Conservation (phyloP, 495 filamentous ascomycete genomes). For the Lasiosphaeria ovina region DNA sequence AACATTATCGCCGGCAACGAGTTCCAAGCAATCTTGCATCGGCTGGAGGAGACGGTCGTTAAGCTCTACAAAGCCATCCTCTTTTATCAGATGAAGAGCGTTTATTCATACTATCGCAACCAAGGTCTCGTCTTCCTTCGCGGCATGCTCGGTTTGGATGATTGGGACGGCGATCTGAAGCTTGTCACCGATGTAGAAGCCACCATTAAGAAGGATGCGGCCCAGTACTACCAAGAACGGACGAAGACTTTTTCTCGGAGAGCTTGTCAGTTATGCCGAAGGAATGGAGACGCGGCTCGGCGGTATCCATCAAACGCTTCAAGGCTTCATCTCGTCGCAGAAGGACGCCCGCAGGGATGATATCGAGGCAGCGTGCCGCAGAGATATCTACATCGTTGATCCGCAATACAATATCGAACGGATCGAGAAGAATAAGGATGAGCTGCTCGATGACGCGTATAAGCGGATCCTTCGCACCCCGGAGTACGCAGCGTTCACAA, state of each 20-base stretch:
- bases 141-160: slow-evolving; percentile 16
- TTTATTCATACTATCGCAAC: slow-evolving; percentile 33
- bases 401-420: slow-evolving; percentile 36
- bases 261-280: slow-evolving; percentile 11
- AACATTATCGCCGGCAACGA: slow-evolving; percentile 5
- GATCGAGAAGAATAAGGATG: slow-evolving; percentile 43
- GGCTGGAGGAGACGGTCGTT: slow-evolving; percentile 20
- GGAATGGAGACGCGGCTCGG: slow-evolving; percentile 1
- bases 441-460: slow-evolving; percentile 41
- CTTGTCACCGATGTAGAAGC: slow-evolving; percentile 23
- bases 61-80: slow-evolving; percentile 32
- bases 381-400: slow-evolving; percentile 29
- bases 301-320: slow-evolving; percentile 23
- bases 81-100: slow-evolving; percentile 36
- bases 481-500: slow-evolving; percentile 35
- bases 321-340: slow-evolving; percentile 14
- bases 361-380: slow-evolving; percentile 17
- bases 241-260: slow-evolving; percentile 13
- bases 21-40: background rate
- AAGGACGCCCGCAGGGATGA: slow-evolving; percentile 10
- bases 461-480: slow-evolving; percentile 42
- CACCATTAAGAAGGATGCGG: slow-evolving; percentile 17
- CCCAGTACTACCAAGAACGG: slow-evolving; percentile 12
- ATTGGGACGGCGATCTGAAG: slow-evolving; percentile 30
- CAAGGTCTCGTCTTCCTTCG: slow-evolving; percentile 25